Evolutionary conservation across 129 eudicot species (phyloP).

Genomic region (Sambucus nigra): DNA sequence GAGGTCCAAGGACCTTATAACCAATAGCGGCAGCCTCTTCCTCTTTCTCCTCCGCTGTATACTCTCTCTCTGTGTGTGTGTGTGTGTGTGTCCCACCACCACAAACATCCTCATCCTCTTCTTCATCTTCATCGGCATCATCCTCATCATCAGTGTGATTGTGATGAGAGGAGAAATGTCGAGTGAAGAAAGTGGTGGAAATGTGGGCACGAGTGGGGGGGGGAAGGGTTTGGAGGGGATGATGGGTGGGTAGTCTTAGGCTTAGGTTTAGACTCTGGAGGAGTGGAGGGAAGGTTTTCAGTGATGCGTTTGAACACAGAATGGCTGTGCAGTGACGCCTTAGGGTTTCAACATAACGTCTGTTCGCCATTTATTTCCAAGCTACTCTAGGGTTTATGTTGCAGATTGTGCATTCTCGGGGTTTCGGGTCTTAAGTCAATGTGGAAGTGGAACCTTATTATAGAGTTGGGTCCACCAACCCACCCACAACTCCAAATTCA

Average conservation of each 20-base stretch:
- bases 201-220: constrained; percentile 7
- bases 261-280: constrained; percentile 17
- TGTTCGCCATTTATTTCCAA: constrained; percentile 80
- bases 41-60: constrained; percentile 52
- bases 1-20: constrained; percentile 66
- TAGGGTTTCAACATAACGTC: constrained; percentile 44
- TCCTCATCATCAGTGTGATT: constrained; percentile 27
- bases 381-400: too few relatives aligned
- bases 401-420: too few relatives aligned
- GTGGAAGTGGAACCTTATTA: too few relatives aligned
- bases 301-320: constrained; percentile 25
- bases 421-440: background rate
- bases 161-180: constrained; percentile 32
- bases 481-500: too few relatives aligned
- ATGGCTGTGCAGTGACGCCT: constrained; percentile 23
- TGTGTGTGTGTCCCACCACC: constrained; percentile 33
- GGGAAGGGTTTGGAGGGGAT: constrained; percentile 8
- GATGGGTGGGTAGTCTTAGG: constrained; percentile 12
- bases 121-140: constrained; percentile 16
- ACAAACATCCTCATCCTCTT: constrained; percentile 15
- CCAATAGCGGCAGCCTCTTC: constrained; percentile 75
- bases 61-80: too few relatives aligned
- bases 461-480: too few relatives aligned
- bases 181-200: constrained; percentile 11
- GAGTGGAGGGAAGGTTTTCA: constrained; percentile 18